These are phyloP conservation scores for Huntiella decipiens DNA, from an alignment of 2,329 filamentous ascomycete species.

Conservation along the genomic window DNA sequence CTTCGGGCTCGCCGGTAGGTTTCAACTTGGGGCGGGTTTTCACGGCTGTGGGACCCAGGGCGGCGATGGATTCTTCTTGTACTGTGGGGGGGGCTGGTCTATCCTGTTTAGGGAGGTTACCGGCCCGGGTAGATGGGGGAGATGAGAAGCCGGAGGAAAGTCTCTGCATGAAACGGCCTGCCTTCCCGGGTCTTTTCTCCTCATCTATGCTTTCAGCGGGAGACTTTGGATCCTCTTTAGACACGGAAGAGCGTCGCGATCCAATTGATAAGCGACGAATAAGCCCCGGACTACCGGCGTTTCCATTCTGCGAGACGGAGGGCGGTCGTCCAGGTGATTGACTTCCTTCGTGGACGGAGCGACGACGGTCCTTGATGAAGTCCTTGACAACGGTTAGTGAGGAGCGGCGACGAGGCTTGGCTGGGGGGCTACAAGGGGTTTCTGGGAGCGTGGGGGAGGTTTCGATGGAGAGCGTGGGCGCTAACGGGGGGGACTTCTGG, in stretches of 20 bases:
- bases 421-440: background rate
- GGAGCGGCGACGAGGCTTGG: conserved; percentile 25
- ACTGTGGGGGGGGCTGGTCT: conserved; percentile 30
- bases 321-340: conserved; percentile 29
- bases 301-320: conserved; percentile 24
- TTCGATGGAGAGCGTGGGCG: background rate
- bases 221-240: conserved; percentile 22
- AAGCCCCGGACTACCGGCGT: conserved; percentile 25
- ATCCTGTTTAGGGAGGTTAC: conserved; percentile 11
- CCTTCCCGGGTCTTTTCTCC: conserved; percentile 31
- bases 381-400: conserved; percentile 40
- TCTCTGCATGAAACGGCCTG: conserved; percentile 39
- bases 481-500: background rate
- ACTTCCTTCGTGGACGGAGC: conserved; percentile 28
- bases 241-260: conserved; percentile 35
- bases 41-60: conserved; percentile 14
- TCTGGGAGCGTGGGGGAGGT: background rate
- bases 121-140: background rate
- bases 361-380: conserved; percentile 40
- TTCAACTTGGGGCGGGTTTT: conserved; percentile 13
- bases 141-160: conserved; percentile 33
- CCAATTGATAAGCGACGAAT: conserved; percentile 46
- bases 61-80: conserved; percentile 25
- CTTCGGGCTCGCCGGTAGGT: conserved; percentile 21
- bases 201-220: conserved; percentile 18